Conservation (phyloP, 2,329 filamentous ascomycete species). For the Epichloe typhina region DNA sequence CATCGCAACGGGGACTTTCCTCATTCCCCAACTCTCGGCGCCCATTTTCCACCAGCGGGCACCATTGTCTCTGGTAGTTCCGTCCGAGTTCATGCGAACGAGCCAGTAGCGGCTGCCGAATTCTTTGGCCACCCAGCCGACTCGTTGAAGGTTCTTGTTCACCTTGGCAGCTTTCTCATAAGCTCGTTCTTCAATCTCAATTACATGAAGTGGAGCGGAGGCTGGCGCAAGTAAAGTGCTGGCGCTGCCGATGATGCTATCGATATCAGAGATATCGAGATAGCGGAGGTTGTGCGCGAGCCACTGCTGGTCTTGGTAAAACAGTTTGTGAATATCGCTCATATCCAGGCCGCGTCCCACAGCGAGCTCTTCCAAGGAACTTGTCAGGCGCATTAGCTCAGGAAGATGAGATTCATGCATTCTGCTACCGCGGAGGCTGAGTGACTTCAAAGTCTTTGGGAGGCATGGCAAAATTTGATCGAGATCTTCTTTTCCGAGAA, state of each 20-base stretch:
- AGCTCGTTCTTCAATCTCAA: slow-evolving; percentile 60
- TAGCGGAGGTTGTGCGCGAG: slow-evolving; percentile 53
- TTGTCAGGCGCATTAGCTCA: slow-evolving; percentile 50
- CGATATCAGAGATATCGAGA: slow-evolving; percentile 57
- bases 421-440: slow-evolving; percentile 64
- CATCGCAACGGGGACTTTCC: slow-evolving; percentile 80
- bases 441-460: slow-evolving; percentile 53
- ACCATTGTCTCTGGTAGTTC: slow-evolving; percentile 22
- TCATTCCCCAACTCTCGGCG: slow-evolving; percentile 72
- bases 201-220: slow-evolving; percentile 58
- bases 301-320: slow-evolving; percentile 35
- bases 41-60: slow-evolving; percentile 74
- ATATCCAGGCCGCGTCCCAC: slow-evolving; percentile 55
- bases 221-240: slow-evolving; percentile 45
- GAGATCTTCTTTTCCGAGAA: slow-evolving; percentile 54
- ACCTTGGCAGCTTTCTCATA: slow-evolving; percentile 52
- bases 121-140: slow-evolving; percentile 61
- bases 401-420: slow-evolving; percentile 53
- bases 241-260: slow-evolving; percentile 43
- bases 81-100: slow-evolving; percentile 38
- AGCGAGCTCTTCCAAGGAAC: slow-evolving; percentile 62
- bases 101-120: slow-evolving; percentile 54
- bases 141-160: slow-evolving; percentile 41
- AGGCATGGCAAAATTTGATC: slow-evolving; percentile 51
- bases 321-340: slow-evolving; percentile 51